Percentiles rank a stretch among this genome's conserved stretches.
Conservation (phyloP, 495 filamentous ascomycete species). For the Tetracladium marchalianum region DNA sequence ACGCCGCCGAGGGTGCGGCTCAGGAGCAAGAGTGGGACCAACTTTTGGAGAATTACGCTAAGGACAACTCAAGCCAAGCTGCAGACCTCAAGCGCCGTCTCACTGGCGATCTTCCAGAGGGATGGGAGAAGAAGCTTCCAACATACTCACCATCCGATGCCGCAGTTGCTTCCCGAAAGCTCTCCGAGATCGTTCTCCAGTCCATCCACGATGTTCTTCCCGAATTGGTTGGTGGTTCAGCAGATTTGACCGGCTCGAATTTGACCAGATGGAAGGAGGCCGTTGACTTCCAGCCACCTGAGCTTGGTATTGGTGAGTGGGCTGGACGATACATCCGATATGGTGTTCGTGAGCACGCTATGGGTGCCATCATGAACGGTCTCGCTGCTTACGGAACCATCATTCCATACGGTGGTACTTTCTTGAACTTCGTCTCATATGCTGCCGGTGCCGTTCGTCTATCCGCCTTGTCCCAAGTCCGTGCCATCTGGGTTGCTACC, state of each 20-base stretch:
- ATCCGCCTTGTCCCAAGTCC: conserved; percentile 82
- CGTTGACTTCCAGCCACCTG: conserved; percentile 92
- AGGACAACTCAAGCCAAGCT: conserved; percentile 64
- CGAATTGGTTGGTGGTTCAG: conserved; percentile 91
- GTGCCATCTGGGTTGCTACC: conserved; percentile 92
- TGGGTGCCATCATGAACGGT: conserved; percentile 98
- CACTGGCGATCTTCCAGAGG: conserved; percentile 77
- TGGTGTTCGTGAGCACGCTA: conserved; percentile 94
- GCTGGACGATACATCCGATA: conserved; percentile 90
- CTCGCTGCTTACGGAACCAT: conserved; percentile 90
- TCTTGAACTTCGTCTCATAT: conserved; percentile 99
- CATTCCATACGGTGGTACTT: conserved; percentile 90
- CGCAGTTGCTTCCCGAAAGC: conserved; percentile 84
- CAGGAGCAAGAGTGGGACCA: conserved; percentile 93
- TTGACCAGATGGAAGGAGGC: conserved; percentile 97
- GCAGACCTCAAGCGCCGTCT: conserved; percentile 77
- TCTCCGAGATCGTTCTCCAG: conserved; percentile 87
- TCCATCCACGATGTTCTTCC: conserved; percentile 77
- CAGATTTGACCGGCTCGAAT: conserved; percentile 97
- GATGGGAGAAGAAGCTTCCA: conserved; percentile 93
- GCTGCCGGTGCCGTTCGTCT: conserved; percentile 92
- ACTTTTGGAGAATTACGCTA: conserved; percentile 76
- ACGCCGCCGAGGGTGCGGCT: conserved; percentile 73
- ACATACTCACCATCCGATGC: conserved; percentile 81
- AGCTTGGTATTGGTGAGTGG: conserved; percentile 76